Conservation (phyloP, 1,284 basidiomycete species). For the Irpex rosettiformis region DNA sequence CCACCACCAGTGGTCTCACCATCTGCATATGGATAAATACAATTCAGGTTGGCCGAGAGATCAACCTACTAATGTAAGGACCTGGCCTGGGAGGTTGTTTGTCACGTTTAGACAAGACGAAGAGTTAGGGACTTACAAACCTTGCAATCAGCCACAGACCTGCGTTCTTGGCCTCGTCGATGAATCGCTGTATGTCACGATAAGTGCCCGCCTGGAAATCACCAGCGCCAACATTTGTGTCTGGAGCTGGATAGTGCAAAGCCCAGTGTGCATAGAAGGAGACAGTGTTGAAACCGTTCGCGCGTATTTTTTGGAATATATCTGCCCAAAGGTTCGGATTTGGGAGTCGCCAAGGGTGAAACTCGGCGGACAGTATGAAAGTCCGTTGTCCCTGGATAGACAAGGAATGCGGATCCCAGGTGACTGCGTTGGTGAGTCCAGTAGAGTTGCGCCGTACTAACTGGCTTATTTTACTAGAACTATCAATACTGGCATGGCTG, state of each 20-base stretch:
- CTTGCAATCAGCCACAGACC: conserved; percentile 54
- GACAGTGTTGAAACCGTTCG: conserved; percentile 58
- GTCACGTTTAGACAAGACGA: neutral
- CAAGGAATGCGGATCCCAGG: conserved; percentile 51
- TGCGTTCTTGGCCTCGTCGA: conserved; percentile 46
- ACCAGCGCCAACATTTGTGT: conserved; percentile 42
- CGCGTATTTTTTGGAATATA: conserved; percentile 55
- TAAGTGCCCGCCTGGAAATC: conserved; percentile 46
- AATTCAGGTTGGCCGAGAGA: neutral
- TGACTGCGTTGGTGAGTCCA: conserved; percentile 44
- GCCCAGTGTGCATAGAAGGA: conserved; percentile 52
- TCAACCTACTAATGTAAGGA: conserved; percentile 42
- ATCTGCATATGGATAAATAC: conserved; percentile 27
- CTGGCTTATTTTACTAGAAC: neutral
- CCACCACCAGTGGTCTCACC: conserved; percentile 56
- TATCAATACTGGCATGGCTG: neutral
- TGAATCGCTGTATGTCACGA: conserved; percentile 49
- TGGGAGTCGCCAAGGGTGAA: conserved; percentile 47
- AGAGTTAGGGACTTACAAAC: conserved; percentile 18
- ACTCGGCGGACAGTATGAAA: conserved; percentile 48
- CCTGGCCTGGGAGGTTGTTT: conserved; percentile 38
- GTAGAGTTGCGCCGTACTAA: conserved; percentile 28
- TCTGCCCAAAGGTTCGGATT: conserved; percentile 52
- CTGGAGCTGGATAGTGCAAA: conserved; percentile 42
- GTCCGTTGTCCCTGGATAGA: conserved; percentile 46